Evolutionary conservation across 176 grass and related monocot species (phyloP).

Genomic region (Eragrostis nindensis): DNA sequence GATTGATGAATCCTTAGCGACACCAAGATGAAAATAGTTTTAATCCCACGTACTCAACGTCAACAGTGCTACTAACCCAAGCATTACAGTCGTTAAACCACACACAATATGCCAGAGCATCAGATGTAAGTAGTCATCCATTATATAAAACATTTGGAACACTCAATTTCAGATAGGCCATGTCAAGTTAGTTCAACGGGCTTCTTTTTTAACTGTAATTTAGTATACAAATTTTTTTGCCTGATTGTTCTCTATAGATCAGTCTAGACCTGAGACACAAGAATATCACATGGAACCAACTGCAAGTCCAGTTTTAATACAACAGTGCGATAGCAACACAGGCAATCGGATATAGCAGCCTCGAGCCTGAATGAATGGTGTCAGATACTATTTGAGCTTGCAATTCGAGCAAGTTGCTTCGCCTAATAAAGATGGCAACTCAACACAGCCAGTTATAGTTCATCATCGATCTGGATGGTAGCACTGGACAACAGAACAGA

Average conservation of each 20-base stretch:
- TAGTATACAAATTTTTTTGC: conserved; percentile 30
- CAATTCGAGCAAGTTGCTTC: neutral
- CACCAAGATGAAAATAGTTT: too few species aligned
- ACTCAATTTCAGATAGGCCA: neutral
- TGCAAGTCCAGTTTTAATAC: neutral
- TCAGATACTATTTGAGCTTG: neutral
- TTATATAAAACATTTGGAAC: too few species aligned
- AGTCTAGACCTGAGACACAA: neutral
- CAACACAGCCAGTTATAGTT: conserved; percentile 8
- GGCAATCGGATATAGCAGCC: neutral
- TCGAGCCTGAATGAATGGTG: neutral
- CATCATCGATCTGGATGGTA: conserved; percentile 26
- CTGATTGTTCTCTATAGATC: conserved; percentile 4
- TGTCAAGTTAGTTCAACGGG: neutral
- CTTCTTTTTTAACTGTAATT: neutral
- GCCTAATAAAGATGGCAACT: neutral
- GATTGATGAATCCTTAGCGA: too few species aligned
- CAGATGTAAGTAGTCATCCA: too few species aligned
- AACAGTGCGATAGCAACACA: neutral
- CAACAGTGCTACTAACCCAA: too few species aligned
- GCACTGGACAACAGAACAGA: conserved; percentile 28
- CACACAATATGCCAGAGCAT: neutral
- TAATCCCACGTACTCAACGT: too few species aligned
- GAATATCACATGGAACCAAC: neutral
- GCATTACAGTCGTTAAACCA: neutral